A percentile compares a stretch with the other conserved stretches of the same genome.
Conservation (phyloP, 2,329 filamentous ascomycete genomes). For the Aaosphaeria pasadenensis region DNA sequence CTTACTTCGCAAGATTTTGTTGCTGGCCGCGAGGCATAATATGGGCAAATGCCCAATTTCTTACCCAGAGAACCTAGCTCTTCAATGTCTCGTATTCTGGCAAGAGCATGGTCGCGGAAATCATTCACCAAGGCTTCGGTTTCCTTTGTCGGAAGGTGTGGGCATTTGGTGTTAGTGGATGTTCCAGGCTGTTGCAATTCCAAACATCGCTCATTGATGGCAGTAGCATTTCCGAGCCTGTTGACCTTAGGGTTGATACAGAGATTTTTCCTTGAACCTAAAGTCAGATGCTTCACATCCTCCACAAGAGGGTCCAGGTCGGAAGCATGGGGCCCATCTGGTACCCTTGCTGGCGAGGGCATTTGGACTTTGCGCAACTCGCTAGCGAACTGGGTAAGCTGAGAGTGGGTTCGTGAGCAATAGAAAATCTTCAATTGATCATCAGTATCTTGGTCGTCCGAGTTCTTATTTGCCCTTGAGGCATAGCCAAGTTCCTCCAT, state of each 20-base stretch:
- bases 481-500: slow-evolving; percentile 58
- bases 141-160: slow-evolving; percentile 75
- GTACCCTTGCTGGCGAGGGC: slow-evolving; percentile 60
- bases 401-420: slow-evolving; percentile 89
- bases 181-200: slow-evolving; percentile 76
- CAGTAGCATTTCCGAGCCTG: slow-evolving; percentile 65
- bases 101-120: slow-evolving; percentile 81
- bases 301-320: slow-evolving; percentile 46
- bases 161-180: slow-evolving; percentile 65
- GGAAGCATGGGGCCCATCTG: slow-evolving; percentile 10
- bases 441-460: slow-evolving; percentile 52
- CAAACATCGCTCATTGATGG: slow-evolving; percentile 90
- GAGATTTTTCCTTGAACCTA: slow-evolving; percentile 81
- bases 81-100: slow-evolving; percentile 88
- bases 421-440: slow-evolving; percentile 84
- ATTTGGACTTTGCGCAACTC: slow-evolving; percentile 78
- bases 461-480: slow-evolving; percentile 20
- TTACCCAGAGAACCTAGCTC: slow-evolving; percentile 78
- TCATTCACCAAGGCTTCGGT: slow-evolving; percentile 68
- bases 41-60: slow-evolving; percentile 80
- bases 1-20: slow-evolving; percentile 73
- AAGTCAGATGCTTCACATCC: slow-evolving; percentile 72
- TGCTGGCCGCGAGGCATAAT: slow-evolving; percentile 87
- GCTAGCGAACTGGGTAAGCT: slow-evolving; percentile 81
- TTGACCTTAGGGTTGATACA: slow-evolving; percentile 87